Percentiles rank a stretch among this genome's conserved stretches.
phyloP scores from a whole-genome alignment of 176 grass and related monocot species.

The Pontederia crassipes region DNA sequence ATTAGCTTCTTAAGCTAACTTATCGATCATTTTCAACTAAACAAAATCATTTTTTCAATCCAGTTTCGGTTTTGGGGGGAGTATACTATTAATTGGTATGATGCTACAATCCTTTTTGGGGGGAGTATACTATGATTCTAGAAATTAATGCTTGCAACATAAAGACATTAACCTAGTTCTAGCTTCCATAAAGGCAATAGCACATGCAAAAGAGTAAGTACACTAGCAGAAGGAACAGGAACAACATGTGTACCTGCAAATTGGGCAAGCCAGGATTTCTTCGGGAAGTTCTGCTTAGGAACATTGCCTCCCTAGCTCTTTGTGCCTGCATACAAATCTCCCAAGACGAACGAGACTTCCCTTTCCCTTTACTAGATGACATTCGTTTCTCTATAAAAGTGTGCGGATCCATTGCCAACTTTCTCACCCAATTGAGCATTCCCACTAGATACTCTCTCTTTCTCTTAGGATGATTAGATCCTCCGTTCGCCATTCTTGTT shows the following conservation, averaged over 20 bases:
- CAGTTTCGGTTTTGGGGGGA: too few relatives aligned
- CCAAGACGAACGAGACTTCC: conserved; percentile 8
- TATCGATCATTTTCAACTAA: too few relatives aligned
- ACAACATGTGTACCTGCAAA: conserved; percentile 1
- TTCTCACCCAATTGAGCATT: conserved; percentile 40
- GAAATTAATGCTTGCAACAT: too few relatives aligned
- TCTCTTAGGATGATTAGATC: conserved; percentile 26
- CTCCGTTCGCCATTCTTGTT: not conserved
- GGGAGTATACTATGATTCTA: too few relatives aligned
- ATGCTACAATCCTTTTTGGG: too few relatives aligned
- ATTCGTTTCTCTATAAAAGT: not conserved
- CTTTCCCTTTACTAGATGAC: not conserved
- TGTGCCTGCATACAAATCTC: conserved; percentile 1
- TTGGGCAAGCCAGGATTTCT: not conserved
- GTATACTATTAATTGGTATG: too few relatives aligned
- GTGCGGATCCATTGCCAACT: conserved; percentile 23
- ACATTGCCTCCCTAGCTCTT: conserved; percentile 10
- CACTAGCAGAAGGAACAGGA: not conserved
- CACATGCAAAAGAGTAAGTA: not conserved
- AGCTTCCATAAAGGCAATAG: not conserved
- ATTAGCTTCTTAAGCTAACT: too few relatives aligned
- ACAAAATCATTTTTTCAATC: too few relatives aligned
- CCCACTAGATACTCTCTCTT: conserved; percentile 31
- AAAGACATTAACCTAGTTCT: too few relatives aligned
- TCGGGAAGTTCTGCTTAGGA: not conserved